Base-by-base conservation (phyloP, 306 rosid genomes). In the Trifolium fragiferum region DNA sequence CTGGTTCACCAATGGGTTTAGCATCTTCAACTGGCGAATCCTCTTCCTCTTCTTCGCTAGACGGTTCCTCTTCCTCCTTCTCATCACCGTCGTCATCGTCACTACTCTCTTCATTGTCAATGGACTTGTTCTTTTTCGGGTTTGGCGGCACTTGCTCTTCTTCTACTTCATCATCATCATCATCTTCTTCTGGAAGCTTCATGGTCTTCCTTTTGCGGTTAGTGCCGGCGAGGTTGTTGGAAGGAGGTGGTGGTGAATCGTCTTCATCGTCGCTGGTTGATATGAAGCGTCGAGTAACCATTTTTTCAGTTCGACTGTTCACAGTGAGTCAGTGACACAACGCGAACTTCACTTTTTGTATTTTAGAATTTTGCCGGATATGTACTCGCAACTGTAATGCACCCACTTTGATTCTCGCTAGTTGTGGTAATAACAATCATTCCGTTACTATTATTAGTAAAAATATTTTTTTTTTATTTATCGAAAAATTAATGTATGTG, bases 1-100 rank as follows among this genome's bases (percentile, higher is more conserved):
- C 21, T 1, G 83, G 64, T 8, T 90, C 91, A 11, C 98, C 99
- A 44, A 95, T 70, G 38, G 98, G 97, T 77, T 86, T 91, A 40
- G 94, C 93, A n/a, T 89, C 97, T 32, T 89, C 96, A n/a, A 38
- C 77, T 50, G 76, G 75, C 19, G 72, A 76, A 59, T 88, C 97
- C 2, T 82, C 84, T 50, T 72, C 86, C 3, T 76, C 47, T 14
- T 85, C 97, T 8, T 77, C 73, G 0, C 47, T 16, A 11, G 51
- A 70, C 19, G 27, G 37, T 3, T 67, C 85, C n/a, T 86, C 71
- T 7, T 74, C 57, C 15, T 55, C 60, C 27, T 19, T 1, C 11
- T 16, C 13, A 10, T 8, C 60, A 8, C 9, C 59, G 0, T 53
- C 59, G 1, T 19, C 59, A 4, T 19, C 58, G 0, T 51, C 58